phyloP scores from a whole-genome alignment of 2,329 filamentous ascomycete species.

The Chaetomium sp. region DNA sequence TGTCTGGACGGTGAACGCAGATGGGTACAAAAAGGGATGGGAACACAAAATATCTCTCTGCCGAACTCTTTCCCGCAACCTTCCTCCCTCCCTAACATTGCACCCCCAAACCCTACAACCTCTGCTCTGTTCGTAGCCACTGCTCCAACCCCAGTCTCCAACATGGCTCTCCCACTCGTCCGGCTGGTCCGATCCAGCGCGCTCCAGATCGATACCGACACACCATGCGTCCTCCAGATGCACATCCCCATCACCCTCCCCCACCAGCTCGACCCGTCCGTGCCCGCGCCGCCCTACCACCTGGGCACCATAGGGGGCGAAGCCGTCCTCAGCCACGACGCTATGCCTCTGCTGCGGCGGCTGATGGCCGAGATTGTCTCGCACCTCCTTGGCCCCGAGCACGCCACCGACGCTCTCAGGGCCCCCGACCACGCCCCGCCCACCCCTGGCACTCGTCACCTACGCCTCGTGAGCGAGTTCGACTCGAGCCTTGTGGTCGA shows the following conservation, averaged over 20 bases:
- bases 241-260: conserved; percentile 10
- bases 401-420: not conserved
- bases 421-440: not conserved
- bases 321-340: not conserved
- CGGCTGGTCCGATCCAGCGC: conserved; percentile 2
- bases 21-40: not conserved
- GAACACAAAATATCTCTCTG: not conserved
- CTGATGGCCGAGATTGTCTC: conserved; percentile 9
- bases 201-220: conserved; percentile 3
- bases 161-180: not conserved
- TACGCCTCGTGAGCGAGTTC: not conserved
- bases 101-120: not conserved
- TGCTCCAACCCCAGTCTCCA: not conserved
- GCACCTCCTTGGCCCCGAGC: not conserved
- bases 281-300: conserved; percentile 18
- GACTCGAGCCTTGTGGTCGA: not conserved
- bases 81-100: conserved; percentile 1
- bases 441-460: not conserved
- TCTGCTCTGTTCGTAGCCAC: not conserved
- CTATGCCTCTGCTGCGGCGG: conserved; percentile 5
- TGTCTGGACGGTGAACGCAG: not conserved
- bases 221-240: conserved; percentile 10
- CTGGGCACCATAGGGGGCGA: not conserved
- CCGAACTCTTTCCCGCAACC: conserved; percentile 1
- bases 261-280: conserved; percentile 11